Percentiles rank a stretch among this genome's conserved stretches.
phyloP scores from a whole-genome alignment of 2,329 filamentous ascomycete species.

The Neonectria hederae region DNA sequence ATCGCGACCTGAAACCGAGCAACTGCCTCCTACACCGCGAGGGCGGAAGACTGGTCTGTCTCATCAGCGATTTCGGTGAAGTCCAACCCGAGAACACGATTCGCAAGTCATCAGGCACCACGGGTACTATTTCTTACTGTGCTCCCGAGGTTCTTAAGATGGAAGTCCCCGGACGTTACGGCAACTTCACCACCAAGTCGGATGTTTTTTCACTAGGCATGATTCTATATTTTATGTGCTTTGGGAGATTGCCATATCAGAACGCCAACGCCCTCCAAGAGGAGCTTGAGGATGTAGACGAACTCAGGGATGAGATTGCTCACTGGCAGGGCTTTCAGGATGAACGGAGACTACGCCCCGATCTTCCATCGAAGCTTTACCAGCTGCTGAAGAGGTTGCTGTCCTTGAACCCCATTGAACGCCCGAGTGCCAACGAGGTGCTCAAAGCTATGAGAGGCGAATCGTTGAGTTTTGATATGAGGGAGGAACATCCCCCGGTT shows the following conservation, averaged over 20 bases:
- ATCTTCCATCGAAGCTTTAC: constrained; percentile 88
- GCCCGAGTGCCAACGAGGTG: constrained; percentile 89
- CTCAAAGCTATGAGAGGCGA: constrained; percentile 79
- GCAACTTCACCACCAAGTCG: constrained; percentile 96
- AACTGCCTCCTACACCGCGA: constrained; percentile 90
- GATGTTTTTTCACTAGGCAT: constrained; percentile 99
- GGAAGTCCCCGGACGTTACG: constrained; percentile 75
- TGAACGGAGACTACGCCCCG: constrained; percentile 76
- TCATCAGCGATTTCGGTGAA: constrained; percentile 98
- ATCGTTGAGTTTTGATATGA: constrained; percentile 56
- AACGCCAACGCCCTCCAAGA: constrained; percentile 88
- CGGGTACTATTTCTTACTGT: constrained; percentile 97
- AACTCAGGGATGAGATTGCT: constrained; percentile 84
- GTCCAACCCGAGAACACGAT: constrained; percentile 85
- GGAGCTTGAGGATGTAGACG: constrained; percentile 90
- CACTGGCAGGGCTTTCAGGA: constrained; percentile 89
- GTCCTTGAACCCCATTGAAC: constrained; percentile 76
- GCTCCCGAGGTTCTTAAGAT: constrained; percentile 89
- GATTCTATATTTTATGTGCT: constrained; percentile 99
- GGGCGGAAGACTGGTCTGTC: constrained; percentile 75
- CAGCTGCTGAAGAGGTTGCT: constrained; percentile 83
- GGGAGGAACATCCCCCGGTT: constrained; percentile 45
- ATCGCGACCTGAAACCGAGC: constrained; percentile 93
- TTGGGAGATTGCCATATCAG: constrained; percentile 84
- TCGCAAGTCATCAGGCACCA: constrained; percentile 90